Evolutionary conservation across 1,139 yeast species (phyloP), one percentile per base, ranked within the genome.

Genomic region (Hemisphaericaspora xylofermentans): DNA sequence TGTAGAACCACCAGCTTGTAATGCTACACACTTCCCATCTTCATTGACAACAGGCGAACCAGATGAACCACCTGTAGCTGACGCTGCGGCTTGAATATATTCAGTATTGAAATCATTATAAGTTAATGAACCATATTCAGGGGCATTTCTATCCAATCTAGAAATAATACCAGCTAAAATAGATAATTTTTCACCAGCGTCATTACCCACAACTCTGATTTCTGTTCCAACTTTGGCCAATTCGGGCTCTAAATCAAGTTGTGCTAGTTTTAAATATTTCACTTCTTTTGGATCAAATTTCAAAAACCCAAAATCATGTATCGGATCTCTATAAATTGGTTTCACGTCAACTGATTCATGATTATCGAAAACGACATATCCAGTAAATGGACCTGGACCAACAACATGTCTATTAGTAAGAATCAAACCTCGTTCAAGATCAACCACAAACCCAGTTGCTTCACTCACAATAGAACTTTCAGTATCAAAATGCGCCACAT

Each of bases 361-460:
- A 59, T 91, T 91, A 58, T 91, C 96, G 57, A 89, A 89, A 1
- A 91, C 91, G 0, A 88, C 95, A 55, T 84, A 88, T 1, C 97
- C 96, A 35, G 82, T 77, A 58, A 91, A 88, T 2, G 96, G 96
- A 8, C 97, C 96, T 0, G 96, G 89, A 1, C 96, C 96, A 33
- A 89, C 96, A 35, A 89, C 97, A 58, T 89, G 97, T 60, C 96
- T 78, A 64, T 91, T 91, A 12, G 97, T 91, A 58, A 91, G 72
- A 45, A 91, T 88, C 47, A 88, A 76, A 8, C 98, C 98, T 33
- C 79, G 63, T 42, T 75, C 70, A 3, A 91, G 74, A 60, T 91
- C 97, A 10, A 91, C 97, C n/a, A 91, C 88, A 60, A 91, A 89
- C 6, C 97, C 98, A 1, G 96, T 88, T 14, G 97, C 97, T 60